Percentiles rank a stretch among this genome's conserved stretches.
phyloP scores from a whole-genome alignment of 805 yeast species.

The Saccharomycopsis amapae region DNA sequence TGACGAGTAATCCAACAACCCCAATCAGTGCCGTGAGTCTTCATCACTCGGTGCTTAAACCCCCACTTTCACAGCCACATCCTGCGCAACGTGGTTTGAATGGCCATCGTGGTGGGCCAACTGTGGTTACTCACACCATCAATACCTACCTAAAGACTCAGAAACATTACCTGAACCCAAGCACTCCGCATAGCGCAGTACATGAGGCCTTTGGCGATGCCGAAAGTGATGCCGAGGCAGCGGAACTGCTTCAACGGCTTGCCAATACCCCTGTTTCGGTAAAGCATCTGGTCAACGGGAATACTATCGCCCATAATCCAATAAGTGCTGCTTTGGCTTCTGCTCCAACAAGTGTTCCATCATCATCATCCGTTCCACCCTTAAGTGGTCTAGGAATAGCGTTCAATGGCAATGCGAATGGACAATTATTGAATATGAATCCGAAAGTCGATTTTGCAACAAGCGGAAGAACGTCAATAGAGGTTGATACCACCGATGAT shows the following conservation, averaged over 20 bases:
- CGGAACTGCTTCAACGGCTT: slow-evolving; percentile 1
- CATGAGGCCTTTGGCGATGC: not conserved
- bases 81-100: not conserved
- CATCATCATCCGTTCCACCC: not conserved
- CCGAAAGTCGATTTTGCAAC: slow-evolving; percentile 1
- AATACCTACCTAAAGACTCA: slow-evolving; percentile 2
- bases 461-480: not conserved
- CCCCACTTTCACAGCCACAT: no score
- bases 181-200: slow-evolving; percentile 7
- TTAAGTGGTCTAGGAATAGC: not conserved
- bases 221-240: slow-evolving; percentile 3
- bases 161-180: slow-evolving; percentile 6
- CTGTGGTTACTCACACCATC: not conserved
- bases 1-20: slow-evolving; percentile 2
- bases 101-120: not conserved
- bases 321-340: not conserved
- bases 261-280: not conserved
- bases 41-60: no score
- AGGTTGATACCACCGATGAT: not conserved
- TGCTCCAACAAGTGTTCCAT: not conserved
- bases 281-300: not conserved
- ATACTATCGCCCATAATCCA: not conserved
- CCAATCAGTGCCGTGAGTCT: slow-evolving; percentile 1
- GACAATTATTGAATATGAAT: slow-evolving; percentile 8
- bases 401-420: not conserved